phyloP scores from a whole-genome alignment of 106 monocot genomes.

The Phalaenopsis aphrodite region DNA sequence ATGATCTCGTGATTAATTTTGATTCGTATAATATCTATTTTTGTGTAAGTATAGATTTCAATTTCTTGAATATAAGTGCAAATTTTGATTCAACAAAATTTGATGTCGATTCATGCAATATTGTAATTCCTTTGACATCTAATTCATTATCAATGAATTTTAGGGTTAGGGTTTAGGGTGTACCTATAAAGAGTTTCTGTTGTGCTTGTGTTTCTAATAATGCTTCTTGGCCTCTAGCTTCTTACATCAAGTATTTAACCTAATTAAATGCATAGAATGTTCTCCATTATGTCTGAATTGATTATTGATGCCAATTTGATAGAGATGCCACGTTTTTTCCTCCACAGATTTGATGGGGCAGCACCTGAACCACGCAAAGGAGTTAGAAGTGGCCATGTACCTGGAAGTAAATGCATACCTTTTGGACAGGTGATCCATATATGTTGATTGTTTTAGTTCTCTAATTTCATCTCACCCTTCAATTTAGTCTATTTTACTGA shows the following conservation, averaged over 20 bases:
- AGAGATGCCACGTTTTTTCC: neutral
- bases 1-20: too few relatives aligned
- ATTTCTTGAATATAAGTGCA: too few relatives aligned
- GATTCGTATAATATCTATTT: too few relatives aligned
- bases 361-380: slow-evolving; percentile 94
- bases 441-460: neutral
- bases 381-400: slow-evolving; percentile 80
- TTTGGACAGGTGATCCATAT: slow-evolving; percentile 52
- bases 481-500: neutral
- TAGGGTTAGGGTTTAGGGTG: too few relatives aligned
- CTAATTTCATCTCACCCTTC: neutral
- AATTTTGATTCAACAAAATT: too few relatives aligned
- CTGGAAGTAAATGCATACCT: slow-evolving; percentile 95
- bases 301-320: neutral
- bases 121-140: too few relatives aligned
- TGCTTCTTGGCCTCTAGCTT: neutral
- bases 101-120: too few relatives aligned
- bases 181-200: neutral
- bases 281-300: neutral
- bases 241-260: neutral
- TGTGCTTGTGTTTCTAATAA: neutral
- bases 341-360: slow-evolving; percentile 77
- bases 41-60: too few relatives aligned
- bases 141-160: too few relatives aligned
- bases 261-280: neutral